Evolutionary conservation across 345 rosid species (phyloP), one percentile per base, ranked within the genome.

Genomic region (Eucalyptus cloeziana): DNA sequence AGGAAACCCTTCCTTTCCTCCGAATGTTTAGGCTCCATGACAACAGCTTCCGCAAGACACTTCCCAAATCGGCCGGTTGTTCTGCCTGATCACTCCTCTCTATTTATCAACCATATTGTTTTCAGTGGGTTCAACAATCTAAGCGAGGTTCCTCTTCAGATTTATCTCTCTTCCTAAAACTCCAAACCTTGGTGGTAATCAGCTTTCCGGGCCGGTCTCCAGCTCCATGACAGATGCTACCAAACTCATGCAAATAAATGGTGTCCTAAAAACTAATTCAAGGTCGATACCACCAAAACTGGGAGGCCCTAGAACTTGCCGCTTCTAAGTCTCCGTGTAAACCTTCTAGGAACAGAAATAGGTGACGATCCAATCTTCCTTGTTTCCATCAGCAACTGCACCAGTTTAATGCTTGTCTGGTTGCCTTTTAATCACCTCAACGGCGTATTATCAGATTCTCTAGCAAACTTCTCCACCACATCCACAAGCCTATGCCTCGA

Each of bases 1-100:
- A 17, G 89, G 88, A 49, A 92, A 91, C 47, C 90, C 90, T n/a
- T 88, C 92, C 92, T 17, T 91, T 86, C 37, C 91, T 90, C 22
- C 11, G 21, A 25, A 76, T 30, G n/a, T 43, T 92, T 14, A 24
- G 16, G 8, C 87, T 88, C 22, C 1, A 49, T 21, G 21, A 49
- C 19, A 76, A 91, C 45, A 7, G 21, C 87, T 89, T 92, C 31
- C 56, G 22, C 16, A 90, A 92, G 49, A 56, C 60, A 58, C 7
- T 92, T 51, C 92, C 92, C 19, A 92, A 56, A 89, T 91, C 3
- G 67, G 88, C 25, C 81, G 47, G 15, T 49, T 91, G 5, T n/a
- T n/a, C n/a, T n/a, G n/a, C n/a, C n/a, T n/a, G n/a, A n/a, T n/a
- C n/a, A n/a, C n/a, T n/a, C n/a, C n/a, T n/a, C n/a, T n/a, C n/a